These are phyloP conservation scores for Nasturtium officinale DNA, from an alignment of 345 rosid species.

Conservation along the genomic window DNA sequence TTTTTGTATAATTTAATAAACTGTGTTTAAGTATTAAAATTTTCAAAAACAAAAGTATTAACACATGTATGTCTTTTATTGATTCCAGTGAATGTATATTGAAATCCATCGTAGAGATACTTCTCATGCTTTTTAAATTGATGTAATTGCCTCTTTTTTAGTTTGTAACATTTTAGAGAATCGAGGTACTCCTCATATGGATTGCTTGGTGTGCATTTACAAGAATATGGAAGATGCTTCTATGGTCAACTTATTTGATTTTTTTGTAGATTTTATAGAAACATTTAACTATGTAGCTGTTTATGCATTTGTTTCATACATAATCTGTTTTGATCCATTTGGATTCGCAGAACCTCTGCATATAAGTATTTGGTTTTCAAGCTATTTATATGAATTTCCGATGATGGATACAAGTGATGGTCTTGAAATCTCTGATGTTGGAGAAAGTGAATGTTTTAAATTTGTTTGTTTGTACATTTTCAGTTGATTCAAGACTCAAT, in stretches of 20 bases:
- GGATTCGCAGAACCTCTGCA: constrained; percentile 58
- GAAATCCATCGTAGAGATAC: constrained; percentile 42
- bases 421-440: constrained; percentile 27
- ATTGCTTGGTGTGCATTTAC: constrained; percentile 79
- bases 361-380: constrained; percentile 58
- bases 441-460: constrained; percentile 38
- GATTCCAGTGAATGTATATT: constrained; percentile 59
- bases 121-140: no score
- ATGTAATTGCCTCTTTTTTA: no score
- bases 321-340: neutral
- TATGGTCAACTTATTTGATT: constrained; percentile 60
- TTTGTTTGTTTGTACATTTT: no score
- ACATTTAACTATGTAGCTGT: neutral
- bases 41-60: no score
- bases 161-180: no score
- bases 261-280: no score
- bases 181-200: constrained; percentile 85
- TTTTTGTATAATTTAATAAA: no score
- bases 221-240: constrained; percentile 88
- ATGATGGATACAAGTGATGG: constrained; percentile 47
- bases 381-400: constrained; percentile 62
- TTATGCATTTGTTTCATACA: neutral
- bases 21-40: no score
- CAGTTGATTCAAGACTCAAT: no score
- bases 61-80: neutral